Evolutionary conservation across 2,329 filamentous ascomycete species (phyloP).

Genomic region (Chaetomium strumarium): DNA sequence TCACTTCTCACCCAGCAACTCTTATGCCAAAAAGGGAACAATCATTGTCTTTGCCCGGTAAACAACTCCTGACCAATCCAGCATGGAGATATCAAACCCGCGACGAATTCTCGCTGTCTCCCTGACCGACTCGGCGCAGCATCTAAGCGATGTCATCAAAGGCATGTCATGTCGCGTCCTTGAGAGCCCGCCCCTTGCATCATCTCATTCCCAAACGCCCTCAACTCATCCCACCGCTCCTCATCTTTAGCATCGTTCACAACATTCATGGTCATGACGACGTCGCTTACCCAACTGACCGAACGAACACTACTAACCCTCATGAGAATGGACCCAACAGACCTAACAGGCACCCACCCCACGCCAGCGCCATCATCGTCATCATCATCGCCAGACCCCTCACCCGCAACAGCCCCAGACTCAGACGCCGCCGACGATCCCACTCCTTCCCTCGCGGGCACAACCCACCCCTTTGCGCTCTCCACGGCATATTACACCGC

Average conservation of each 20-base stretch:
- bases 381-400: constrained; percentile 5
- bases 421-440: constrained; percentile 24
- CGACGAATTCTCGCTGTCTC: constrained; percentile 54
- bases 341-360: constrained; percentile 22
- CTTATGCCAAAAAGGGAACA: neutral
- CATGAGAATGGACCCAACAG: constrained; percentile 24
- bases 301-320: neutral
- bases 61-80: neutral
- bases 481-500: constrained; percentile 57
- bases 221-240: neutral
- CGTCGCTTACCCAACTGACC: constrained; percentile 7
- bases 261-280: too few species aligned
- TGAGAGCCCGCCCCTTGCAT: neutral
- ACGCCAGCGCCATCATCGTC: neutral
- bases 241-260: neutral
- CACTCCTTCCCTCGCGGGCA: constrained; percentile 47
- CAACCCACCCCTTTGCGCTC: constrained; percentile 50
- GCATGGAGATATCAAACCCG: constrained; percentile 41
- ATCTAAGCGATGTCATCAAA: constrained; percentile 47
- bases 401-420: constrained; percentile 21
- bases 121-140: constrained; percentile 40
- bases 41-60: neutral
- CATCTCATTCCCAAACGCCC: neutral
- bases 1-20: neutral
- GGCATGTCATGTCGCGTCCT: constrained; percentile 37